These are phyloP conservation scores for Ustilago sp. DNA, from an alignment of 1,284 basidiomycete genomes.

Conservation along the genomic window DNA sequence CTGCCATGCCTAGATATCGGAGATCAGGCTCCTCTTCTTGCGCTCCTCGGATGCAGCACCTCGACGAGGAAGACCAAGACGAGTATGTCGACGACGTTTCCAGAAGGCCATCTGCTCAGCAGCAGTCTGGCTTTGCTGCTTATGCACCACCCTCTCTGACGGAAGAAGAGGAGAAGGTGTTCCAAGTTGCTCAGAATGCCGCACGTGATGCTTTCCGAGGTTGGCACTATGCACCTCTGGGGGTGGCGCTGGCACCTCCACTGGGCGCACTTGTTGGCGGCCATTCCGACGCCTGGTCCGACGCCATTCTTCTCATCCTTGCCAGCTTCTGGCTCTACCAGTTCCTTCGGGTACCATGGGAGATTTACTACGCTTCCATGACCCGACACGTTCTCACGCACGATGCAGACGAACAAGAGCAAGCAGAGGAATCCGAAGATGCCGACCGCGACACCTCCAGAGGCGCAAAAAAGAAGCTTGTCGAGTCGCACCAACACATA, in stretches of 20 bases:
- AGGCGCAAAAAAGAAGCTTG: conserved; percentile 6
- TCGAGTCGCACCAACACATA: conserved; percentile 16
- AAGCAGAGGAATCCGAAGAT: conserved; percentile 19
- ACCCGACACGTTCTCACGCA: conserved; percentile 60
- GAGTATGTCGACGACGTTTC: conserved; percentile 1
- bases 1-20: conserved; percentile 19
- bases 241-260: conserved; percentile 61
- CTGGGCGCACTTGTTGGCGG: conserved; percentile 61
- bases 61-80: conserved; percentile 36
- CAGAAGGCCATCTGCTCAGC: conserved; percentile 8
- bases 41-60: conserved; percentile 40
- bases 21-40: conserved; percentile 26
- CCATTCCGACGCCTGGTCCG: conserved; percentile 70
- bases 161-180: conserved; percentile 70
- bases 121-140: conserved; percentile 20
- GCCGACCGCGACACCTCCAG: conserved; percentile 4
- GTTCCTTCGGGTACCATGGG: conserved; percentile 57
- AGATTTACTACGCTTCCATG: conserved; percentile 45
- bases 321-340: conserved; percentile 69
- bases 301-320: conserved; percentile 69
- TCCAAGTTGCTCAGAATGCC: conserved; percentile 77
- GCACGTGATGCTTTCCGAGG: conserved; percentile 48
- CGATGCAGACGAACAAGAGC: conserved; percentile 45
- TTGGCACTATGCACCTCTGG: conserved; percentile 62
- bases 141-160: conserved; percentile 35